phyloP scores from a whole-genome alignment of 169 alveolate genomes.

The Plasmodium sp. region DNA sequence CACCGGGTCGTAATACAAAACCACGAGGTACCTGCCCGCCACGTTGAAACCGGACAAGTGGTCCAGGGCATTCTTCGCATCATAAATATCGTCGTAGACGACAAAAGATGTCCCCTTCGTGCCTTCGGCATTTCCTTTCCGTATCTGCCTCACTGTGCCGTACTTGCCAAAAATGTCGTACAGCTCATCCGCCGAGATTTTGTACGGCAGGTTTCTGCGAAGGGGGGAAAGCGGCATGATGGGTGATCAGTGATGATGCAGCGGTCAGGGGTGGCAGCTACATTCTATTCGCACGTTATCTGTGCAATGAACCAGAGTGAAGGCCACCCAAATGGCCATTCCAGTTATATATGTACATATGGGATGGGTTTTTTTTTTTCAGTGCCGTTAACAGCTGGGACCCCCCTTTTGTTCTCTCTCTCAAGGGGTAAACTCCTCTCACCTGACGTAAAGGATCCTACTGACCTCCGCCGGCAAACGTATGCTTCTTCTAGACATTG shows the following conservation, averaged over 20 bases:
- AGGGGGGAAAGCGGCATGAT: neutral
- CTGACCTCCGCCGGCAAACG: constrained; percentile 78
- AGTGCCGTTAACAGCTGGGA: neutral
- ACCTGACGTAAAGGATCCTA: constrained; percentile 78
- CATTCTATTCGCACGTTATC: neutral
- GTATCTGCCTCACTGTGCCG: constrained; percentile 98
- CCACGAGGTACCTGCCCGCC: constrained; percentile 95
- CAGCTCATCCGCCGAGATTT: constrained; percentile 95
- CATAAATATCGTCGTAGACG: constrained; percentile 98
- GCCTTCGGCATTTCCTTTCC: constrained; percentile 94
- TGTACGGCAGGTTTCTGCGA: constrained; percentile 89
- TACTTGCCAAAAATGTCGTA: constrained; percentile 99
- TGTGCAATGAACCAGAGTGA: neutral
- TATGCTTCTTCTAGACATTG: constrained; percentile 75
- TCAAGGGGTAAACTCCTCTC: neutral
- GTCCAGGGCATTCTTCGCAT: constrained; percentile 99
- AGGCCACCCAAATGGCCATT: neutral
- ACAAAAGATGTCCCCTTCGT: constrained; percentile 98
- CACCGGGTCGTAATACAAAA: constrained; percentile 90
- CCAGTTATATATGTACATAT: neutral
- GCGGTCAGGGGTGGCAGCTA: neutral
- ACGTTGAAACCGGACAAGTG: constrained; percentile 98
- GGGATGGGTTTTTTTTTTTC: neutral
- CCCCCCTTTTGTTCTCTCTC: neutral
- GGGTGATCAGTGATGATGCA: neutral